Percentiles rank a stretch among this genome's conserved stretches.
phyloP scores from a whole-genome alignment of 805 yeast species.

The Saccharomycopsis oosterbeekiorum region DNA sequence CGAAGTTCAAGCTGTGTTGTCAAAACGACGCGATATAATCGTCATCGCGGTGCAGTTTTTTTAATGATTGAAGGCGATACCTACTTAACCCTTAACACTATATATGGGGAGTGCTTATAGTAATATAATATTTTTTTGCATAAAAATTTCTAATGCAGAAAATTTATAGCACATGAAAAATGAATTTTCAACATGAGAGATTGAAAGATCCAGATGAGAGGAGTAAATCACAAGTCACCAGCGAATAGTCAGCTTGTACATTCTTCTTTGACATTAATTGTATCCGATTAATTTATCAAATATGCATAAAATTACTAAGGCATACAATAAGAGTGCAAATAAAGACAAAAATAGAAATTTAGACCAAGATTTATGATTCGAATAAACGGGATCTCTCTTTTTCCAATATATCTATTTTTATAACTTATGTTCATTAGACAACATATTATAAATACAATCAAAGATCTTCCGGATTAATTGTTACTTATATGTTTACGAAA shows the following conservation, averaged over 20 bases:
- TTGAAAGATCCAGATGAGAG: neutral
- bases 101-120: neutral
- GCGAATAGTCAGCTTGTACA: neutral
- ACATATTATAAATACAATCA: neutral
- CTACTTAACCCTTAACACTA: no score
- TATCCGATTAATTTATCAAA: neutral
- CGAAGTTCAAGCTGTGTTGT: no score
- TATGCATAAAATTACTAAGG: neutral
- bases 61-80: no score
- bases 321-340: neutral
- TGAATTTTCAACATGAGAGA: neutral
- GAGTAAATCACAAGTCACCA: neutral
- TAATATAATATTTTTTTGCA: neutral
- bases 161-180: neutral
- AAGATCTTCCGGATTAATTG: neutral
- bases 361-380: neutral
- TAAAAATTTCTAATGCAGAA: neutral
- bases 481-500: no score
- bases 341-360: neutral
- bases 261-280: neutral
- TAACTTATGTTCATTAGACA: neutral
- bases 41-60: no score
- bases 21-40: no score
- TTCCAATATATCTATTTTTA: neutral
- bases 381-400: neutral